Evolutionary conservation across 2,329 filamentous ascomycete species (phyloP).

Genomic region (Xylariaceae sp.): DNA sequence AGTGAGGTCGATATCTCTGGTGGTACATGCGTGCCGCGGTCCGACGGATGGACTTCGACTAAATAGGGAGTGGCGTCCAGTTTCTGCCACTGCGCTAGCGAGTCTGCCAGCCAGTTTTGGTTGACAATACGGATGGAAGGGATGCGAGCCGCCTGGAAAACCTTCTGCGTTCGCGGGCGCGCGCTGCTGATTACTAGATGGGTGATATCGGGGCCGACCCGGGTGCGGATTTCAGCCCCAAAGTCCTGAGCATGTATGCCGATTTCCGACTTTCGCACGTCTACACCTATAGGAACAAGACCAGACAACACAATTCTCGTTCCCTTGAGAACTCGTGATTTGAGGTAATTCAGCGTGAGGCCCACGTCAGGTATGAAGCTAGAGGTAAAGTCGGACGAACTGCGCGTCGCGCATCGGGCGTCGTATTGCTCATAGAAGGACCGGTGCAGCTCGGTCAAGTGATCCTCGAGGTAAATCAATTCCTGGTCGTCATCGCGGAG

Average conservation of each 20-base stretch:
- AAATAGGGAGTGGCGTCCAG: slow-evolving; percentile 75
- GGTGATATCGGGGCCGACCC: slow-evolving; percentile 60
- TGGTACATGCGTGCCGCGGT: slow-evolving; percentile 42
- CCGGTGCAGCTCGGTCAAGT: slow-evolving; percentile 70
- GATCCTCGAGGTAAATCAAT: slow-evolving; percentile 69
- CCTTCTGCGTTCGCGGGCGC: slow-evolving; percentile 80
- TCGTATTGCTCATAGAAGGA: slow-evolving; percentile 84
- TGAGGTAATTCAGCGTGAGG: slow-evolving; percentile 76
- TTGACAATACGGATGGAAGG: slow-evolving; percentile 85
- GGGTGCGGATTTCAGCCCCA: slow-evolving; percentile 61
- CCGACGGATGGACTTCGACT: slow-evolving; percentile 69
- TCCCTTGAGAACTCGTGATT: slow-evolving; percentile 68
- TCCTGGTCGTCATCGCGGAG: slow-evolving; percentile 86
- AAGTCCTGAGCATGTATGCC: slow-evolving; percentile 83
- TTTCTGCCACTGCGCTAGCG: slow-evolving; percentile 76
- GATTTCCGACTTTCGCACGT: slow-evolving; percentile 78
- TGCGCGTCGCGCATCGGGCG: slow-evolving; percentile 46
- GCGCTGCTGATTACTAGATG: slow-evolving; percentile 69
- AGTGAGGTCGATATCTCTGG: slow-evolving; percentile 34
- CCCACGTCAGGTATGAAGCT: slow-evolving; percentile 76
- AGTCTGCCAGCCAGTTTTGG: slow-evolving; percentile 83
- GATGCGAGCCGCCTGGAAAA: slow-evolving; percentile 77
- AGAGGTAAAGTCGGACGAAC: slow-evolving; percentile 41
- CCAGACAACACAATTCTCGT: slow-evolving; percentile 84
- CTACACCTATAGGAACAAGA: slow-evolving; percentile 76